Evolutionary conservation across 2,329 filamentous ascomycete species (phyloP).

Genomic region (Aspergillus ibericus): DNA sequence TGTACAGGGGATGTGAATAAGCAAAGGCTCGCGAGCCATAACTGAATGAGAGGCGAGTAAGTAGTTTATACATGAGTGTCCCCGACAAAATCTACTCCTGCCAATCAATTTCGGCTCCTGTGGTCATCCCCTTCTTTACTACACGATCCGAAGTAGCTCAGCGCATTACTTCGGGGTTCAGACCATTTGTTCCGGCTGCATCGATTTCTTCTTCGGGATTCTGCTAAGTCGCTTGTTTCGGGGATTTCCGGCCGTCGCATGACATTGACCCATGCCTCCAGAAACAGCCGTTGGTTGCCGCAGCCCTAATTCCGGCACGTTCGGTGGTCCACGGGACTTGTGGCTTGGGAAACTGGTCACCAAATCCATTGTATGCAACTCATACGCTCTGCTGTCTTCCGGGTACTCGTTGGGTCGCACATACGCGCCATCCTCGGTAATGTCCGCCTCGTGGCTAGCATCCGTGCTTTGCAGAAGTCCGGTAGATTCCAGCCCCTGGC

Average conservation of each 20-base stretch:
- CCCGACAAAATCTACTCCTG: not conserved
- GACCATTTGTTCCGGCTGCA: not conserved
- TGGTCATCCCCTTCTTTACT: not conserved
- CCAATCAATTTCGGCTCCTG: not conserved
- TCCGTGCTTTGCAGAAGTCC: conserved; percentile 1
- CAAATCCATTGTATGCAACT: not conserved
- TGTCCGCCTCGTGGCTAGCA: not conserved
- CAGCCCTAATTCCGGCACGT: not conserved
- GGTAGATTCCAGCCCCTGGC: conserved; percentile 42
- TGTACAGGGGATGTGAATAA: not conserved
- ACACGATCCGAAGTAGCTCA: not conserved
- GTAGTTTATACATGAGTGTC: not conserved
- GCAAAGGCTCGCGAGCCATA: not conserved
- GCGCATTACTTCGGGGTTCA: not conserved
- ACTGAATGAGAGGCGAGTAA: not conserved
- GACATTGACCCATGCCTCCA: not conserved
- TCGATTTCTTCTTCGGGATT: not conserved
- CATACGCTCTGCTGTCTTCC: not conserved
- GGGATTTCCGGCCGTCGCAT: not conserved
- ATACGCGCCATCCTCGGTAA: not conserved
- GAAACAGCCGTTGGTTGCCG: not conserved
- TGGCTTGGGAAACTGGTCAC: not conserved
- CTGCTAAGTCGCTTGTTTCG: not conserved
- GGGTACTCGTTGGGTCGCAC: conserved; percentile 17
- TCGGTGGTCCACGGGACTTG: not conserved